Evolutionary conservation across 2,329 filamentous ascomycete genomes (phyloP), one percentile per base, ranked within the genome.

Genomic region (Tolypocladium paradoxum): DNA sequence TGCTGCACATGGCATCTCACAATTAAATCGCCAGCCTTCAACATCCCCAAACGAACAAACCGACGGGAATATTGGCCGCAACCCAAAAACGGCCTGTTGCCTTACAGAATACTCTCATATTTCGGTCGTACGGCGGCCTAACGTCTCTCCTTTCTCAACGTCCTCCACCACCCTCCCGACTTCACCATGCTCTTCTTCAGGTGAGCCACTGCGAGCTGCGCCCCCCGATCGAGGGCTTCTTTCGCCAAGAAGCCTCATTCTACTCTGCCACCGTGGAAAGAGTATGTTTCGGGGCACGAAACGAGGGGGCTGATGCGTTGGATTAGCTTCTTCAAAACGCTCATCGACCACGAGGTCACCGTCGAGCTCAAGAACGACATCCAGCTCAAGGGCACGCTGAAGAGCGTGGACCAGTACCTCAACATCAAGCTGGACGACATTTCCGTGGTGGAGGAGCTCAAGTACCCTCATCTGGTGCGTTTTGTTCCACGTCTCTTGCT

Each of bases 361-460:
- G 90, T 99, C 68, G 93, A 99, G 77, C 88, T 99, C 70, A 99
- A 99, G 76, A 99, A 99, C 71, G 93, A 99, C 74, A 95, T 99
- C 63, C 90, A 91, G 68, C 95, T 99, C 70, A 88, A 89, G 64
- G 93, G 93, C 60, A 95, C 86, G 36, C 79, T 99, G 61, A 99
- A 97, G 78, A 95, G 88, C 66, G 92, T 99, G 61, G 93, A 99
- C 70, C 93, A 97, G 76, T 99, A 95, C 73, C 83, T 99, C 66
- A 99, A 99, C 75, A 96, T 99, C 75, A 97, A 97, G 77, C 83
- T 99, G 50, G 93, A 99, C 66, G 90, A 96, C 66, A 95, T 97
- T 56, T 81, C 85, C 58, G 92, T 97, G 34, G 81, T 96, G 29
- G 91, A 99, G 61, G 90, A 97, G 73, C 75, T 93, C 66, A 90